Evolutionary conservation across 2,329 filamentous ascomycete genomes (phyloP), one percentile per base, ranked within the genome.

Genomic region (Fusarium abutilonis): DNA sequence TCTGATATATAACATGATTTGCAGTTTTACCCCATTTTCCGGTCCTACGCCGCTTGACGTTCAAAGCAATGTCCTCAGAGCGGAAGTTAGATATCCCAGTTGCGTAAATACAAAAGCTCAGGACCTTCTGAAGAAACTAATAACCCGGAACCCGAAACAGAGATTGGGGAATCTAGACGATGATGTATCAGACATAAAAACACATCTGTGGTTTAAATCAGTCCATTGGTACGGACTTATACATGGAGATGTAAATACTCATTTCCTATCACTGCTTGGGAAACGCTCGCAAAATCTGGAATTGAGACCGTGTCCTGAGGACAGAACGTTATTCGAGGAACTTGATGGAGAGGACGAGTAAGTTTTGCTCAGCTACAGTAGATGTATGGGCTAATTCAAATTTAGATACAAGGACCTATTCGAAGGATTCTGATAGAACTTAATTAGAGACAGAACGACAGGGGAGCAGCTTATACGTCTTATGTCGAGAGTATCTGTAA

Each of bases 1-100:
- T 74, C 81, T 99, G 69, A 98, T 99, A 76, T 99, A 97, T 76
- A 95, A 98, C 82, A 98, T 99, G 95, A 86, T 99, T 31, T 98
- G 94, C 74, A 95, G 95, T 21, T 98, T 97, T 78, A 98, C 95
- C 6, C 95, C 95, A 4, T 99, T 99, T 82, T 98, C 94, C 93
- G 95, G 98, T 76, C 92, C 91, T 70, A 96, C 92, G 35, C 94
- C 94, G 3, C 96, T 98, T 86, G 97, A 97, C 79, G 98, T 99
- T 73, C 98, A 98, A 79, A 94, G 98, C 80, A 98, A 99, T 76
- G 98, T 99, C 72, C 85, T 98, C 64, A 93, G 92, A 73, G 94
- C 93, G 56, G 89, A 90, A 70, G 91, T 98, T 77, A 97, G 97
- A 79, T 98, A 97, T 75, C 95, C 95, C 48, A 89, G 91, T 4